Conservation (phyloP, 208 protist species). For the Naegleria lovaniensis region DNA sequence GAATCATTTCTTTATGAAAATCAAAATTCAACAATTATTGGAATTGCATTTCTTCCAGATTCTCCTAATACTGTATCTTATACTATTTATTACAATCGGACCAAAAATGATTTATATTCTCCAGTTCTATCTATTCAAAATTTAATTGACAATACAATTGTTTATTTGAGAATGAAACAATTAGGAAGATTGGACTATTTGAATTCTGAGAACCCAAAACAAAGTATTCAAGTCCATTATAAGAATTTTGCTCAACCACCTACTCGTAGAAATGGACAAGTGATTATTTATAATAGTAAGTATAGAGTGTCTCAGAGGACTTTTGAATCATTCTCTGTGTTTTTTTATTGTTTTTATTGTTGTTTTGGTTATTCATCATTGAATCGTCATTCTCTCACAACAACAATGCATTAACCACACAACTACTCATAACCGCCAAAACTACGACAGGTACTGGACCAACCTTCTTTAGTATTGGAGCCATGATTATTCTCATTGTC, state of each 20-base stretch:
- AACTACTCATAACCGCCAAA: too few species aligned
- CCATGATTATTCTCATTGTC: constrained; percentile 25
- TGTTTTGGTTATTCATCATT: too few species aligned
- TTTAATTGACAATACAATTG: neutral
- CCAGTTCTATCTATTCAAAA: neutral
- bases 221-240: neutral
- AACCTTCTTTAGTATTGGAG: neutral
- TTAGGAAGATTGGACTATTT: neutral
- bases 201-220: neutral
- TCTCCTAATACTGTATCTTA: neutral
- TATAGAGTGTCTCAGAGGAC: too few species aligned
- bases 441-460: neutral
- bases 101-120: neutral
- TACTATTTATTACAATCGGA: neutral
- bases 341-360: too few species aligned
- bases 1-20: neutral
- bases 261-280: neutral
- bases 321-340: too few species aligned
- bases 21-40: neutral
- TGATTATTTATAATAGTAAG: neutral
- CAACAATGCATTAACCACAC: too few species aligned
- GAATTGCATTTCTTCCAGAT: neutral
- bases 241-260: neutral
- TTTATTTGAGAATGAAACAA: constrained; percentile 7
- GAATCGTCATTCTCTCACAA: too few species aligned